Evolutionary conservation across 2,329 filamentous ascomycete species (phyloP), one percentile per base, ranked within the genome.

Genomic region (Pezicula carpinea): DNA sequence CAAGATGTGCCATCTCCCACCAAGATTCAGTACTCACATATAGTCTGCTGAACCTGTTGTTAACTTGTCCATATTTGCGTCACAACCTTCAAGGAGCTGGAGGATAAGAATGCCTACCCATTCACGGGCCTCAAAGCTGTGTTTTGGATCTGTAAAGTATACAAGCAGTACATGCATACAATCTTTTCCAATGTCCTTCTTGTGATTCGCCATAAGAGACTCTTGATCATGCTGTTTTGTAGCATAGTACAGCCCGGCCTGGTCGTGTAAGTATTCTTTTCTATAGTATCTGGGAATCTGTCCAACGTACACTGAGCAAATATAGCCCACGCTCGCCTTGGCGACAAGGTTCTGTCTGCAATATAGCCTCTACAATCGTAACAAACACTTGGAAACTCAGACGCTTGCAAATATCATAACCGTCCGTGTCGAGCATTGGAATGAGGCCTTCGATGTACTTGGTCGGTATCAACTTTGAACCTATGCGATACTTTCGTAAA

Each of bases 41-140:
- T 40, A 32, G 5, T 55, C 44, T 18, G 61, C 60, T 3, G 51
- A 39, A 6, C 49, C 41, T 4, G 51, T n/a, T 42, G 56, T 49
- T 7, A 60, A 40, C 23, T 31, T 47, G 1, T 49, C 15, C 18
- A 44, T 31, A 38, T 59, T 61, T 4, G 39, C 39, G 1, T 51
- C 23, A 5, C 43, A 54, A 5, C 39, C 53, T 22, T 46, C 47
- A 10, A 62, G 18, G 6, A 64, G 49, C 36, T 62, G 53, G n/a
- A 56, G 43, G 36, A 54, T 53, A n/a, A 63, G 40, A 18, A 60
- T 49, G 1, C 62, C 60, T 50, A 61, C 61, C 59, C 58, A 60
- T 62, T 55, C 52, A 40, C 59, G 49, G 36, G 56, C 46, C 2
- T 41, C 46, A n/a, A 33, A 19, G 26, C 44, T 23, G 29, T 49